Percentiles rank a stretch among this genome's conserved stretches.
These are phyloP conservation scores for Stephanodiscus triporus DNA, from an alignment of 108 stramenopile species.

Conservation along the genomic window DNA sequence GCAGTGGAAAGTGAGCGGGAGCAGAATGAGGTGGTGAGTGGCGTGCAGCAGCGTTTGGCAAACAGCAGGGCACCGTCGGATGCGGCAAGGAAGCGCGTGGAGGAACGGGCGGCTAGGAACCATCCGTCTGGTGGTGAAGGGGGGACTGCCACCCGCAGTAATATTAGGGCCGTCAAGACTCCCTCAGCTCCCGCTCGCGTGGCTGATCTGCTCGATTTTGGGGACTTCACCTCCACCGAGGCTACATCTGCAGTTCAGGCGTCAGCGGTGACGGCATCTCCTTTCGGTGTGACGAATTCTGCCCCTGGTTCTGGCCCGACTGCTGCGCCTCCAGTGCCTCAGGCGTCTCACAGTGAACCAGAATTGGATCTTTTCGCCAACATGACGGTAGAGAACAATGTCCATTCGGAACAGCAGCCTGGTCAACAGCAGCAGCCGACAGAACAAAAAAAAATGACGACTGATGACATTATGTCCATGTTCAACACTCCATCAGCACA, in stretches of 20 bases:
- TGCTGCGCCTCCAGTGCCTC: conserved; percentile 14
- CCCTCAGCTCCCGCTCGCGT: conserved; percentile 41
- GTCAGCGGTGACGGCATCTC: conserved; percentile 25
- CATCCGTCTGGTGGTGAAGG: conserved; percentile 39
- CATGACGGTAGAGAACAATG: conserved; percentile 33
- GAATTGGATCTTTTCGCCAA: conserved; percentile 54
- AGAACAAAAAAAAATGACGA: conserved; percentile 48
- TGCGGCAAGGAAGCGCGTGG: conserved; percentile 71
- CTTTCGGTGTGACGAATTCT: conserved; percentile 10
- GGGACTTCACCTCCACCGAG: conserved; percentile 42
- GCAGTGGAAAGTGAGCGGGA: conserved; percentile 22
- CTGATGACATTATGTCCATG: conserved; percentile 71
- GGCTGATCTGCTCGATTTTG: conserved; percentile 57
- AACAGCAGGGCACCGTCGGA: conserved; percentile 61
- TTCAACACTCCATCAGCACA: conserved; percentile 51
- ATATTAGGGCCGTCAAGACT: conserved; percentile 35
- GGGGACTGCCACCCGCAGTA: conserved; percentile 19
- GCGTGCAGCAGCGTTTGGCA: conserved; percentile 32
- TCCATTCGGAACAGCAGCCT: conserved; percentile 14
- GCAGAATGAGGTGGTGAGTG: conserved; percentile 37
- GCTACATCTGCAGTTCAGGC: conserved; percentile 39
- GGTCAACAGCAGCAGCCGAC: conserved; percentile 13
- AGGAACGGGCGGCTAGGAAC: conserved; percentile 60
- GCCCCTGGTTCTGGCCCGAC: conserved; percentile 8
- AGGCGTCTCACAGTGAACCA: conserved; percentile 18